phyloP scores from a whole-genome alignment of 129 eudicot species.

The Flaveria bidentis region DNA sequence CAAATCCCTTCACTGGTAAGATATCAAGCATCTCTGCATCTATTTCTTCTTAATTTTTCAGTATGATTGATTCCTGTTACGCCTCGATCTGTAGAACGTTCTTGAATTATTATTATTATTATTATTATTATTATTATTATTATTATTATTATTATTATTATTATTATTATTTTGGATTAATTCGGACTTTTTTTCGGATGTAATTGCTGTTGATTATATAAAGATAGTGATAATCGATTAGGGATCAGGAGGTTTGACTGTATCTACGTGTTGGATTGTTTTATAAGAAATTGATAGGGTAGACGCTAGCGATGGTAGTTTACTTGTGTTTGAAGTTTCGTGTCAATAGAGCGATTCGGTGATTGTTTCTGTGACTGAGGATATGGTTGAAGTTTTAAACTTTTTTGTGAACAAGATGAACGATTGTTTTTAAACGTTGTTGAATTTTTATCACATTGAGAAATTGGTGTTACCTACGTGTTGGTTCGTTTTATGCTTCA shows the following conservation, averaged over 20 bases:
- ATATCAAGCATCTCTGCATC: slow-evolving; percentile 4
- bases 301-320: not conserved
- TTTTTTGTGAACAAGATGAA: not conserved
- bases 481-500: not conserved
- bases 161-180: not conserved
- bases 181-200: not conserved
- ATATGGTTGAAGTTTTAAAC: not conserved
- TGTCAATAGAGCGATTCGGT: not conserved
- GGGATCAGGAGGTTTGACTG: slow-evolving; percentile 20
- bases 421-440: not conserved
- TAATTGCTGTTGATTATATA: slow-evolving; percentile 19
- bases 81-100: slow-evolving; percentile 24
- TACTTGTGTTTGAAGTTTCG: slow-evolving; percentile 7
- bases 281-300: not conserved
- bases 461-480: no score
- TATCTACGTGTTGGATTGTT: not conserved
- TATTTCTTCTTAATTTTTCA: not conserved
- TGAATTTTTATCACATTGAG: not conserved
- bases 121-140: not conserved
- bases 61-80: slow-evolving; percentile 14
- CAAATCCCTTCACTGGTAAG: slow-evolving; percentile 21
- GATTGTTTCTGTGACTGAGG: slow-evolving; percentile 8
- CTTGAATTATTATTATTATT: not conserved
- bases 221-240: slow-evolving; percentile 10
- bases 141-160: no score